These are phyloP conservation scores for Phytophthora melonis DNA, from an alignment of 352 stramenopile genomes.

Conservation along the genomic window DNA sequence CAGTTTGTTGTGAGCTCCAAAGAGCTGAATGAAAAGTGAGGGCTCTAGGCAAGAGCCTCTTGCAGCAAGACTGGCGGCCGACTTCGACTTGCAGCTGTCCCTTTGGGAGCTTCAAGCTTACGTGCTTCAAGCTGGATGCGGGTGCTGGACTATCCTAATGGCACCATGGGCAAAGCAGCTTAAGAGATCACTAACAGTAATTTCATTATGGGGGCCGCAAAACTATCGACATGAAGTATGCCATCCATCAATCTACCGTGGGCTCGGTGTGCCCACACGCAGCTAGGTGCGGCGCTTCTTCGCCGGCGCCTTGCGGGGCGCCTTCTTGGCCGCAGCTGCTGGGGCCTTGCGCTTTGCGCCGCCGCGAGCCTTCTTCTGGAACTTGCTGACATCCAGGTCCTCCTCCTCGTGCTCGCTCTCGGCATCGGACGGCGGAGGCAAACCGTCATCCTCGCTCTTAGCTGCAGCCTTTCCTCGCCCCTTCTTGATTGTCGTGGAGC, in stretches of 20 bases:
- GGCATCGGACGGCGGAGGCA: conserved; percentile 68
- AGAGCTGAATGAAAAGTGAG: no score
- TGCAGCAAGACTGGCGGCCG: no score
- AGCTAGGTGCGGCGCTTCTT: conserved; percentile 63
- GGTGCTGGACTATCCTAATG: no score
- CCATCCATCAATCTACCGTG: conserved; percentile 14
- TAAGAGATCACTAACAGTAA: conserved; percentile 20
- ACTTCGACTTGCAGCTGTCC: no score
- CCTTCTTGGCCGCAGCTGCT: conserved; percentile 52
- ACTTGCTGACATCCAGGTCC: conserved; percentile 81
- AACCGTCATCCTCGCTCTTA: conserved; percentile 56
- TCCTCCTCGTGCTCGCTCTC: conserved; percentile 78
- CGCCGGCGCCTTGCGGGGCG: conserved; percentile 50
- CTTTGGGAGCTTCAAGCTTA: no score
- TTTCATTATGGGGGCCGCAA: conserved; percentile 25
- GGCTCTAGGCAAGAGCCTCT: no score
- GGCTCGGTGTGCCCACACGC: neutral
- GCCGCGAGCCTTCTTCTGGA: conserved; percentile 80
- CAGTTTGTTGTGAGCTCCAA: no score
- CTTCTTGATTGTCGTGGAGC: conserved; percentile 80
- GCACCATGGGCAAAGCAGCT: no score
- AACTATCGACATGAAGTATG: conserved; percentile 29
- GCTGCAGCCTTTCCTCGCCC: conserved; percentile 58
- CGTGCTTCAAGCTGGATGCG: no score
- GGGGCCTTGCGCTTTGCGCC: conserved; percentile 68